These are phyloP conservation scores for Copromyces sp. DNA, from an alignment of 495 filamentous ascomycete genomes.

Conservation along the genomic window DNA sequence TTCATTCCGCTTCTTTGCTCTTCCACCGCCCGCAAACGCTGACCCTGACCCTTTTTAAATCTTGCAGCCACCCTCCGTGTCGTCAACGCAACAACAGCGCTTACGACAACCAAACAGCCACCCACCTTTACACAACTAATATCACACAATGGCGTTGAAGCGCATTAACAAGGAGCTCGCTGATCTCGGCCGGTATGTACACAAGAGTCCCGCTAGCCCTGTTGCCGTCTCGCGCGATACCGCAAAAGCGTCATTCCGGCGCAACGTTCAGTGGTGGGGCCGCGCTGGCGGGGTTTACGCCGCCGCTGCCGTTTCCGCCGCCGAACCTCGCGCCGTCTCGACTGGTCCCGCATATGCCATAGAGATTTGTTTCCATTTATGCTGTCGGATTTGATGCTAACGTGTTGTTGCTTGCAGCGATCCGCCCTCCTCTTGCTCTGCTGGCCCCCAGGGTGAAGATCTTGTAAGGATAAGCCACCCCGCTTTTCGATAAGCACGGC, in stretches of 20 bases:
- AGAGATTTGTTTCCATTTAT: background rate
- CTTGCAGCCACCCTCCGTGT: constrained; percentile 9
- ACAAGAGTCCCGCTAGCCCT: background rate
- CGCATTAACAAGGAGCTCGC: constrained; percentile 99
- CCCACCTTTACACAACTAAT: constrained; percentile 25
- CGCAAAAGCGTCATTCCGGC: constrained; percentile 12
- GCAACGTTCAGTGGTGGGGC: constrained; percentile 16
- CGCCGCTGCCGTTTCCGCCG: background rate
- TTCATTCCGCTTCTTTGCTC: constrained; percentile 19
- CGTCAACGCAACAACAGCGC: constrained; percentile 4
- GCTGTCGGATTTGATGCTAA: constrained; percentile 28
- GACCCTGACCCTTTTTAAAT: constrained; percentile 20
- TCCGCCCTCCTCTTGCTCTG: constrained; percentile 96
- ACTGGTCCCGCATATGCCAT: background rate
- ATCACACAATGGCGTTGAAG: constrained; percentile 84
- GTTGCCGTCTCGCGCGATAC: constrained; percentile 4
- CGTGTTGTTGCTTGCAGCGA: constrained; percentile 50
- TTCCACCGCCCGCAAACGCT: constrained; percentile 19
- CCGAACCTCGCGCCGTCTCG: background rate
- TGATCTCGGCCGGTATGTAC: constrained; percentile 93
- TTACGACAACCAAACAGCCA: constrained; percentile 5
- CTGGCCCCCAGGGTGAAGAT: constrained; percentile 93
- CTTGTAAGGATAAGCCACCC: constrained; percentile 56
- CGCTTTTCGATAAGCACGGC: constrained; percentile 7
- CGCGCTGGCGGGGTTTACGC: constrained; percentile 10